These are phyloP conservation scores for Epichloe baconii DNA, from an alignment of 2,329 filamentous ascomycete species.

Conservation along the genomic window DNA sequence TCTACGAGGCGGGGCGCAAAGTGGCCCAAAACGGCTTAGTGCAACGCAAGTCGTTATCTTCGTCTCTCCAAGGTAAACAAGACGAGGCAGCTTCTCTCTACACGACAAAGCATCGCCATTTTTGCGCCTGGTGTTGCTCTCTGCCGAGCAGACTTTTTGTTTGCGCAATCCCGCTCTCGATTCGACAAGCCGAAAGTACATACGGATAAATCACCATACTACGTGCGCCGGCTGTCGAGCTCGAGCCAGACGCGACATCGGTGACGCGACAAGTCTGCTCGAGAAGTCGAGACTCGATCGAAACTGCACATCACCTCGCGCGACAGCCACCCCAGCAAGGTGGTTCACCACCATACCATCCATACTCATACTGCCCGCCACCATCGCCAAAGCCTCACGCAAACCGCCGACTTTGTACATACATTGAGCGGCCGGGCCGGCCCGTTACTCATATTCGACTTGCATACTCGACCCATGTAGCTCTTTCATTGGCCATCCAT, in stretches of 20 bases:
- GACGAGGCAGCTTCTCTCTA: conserved; percentile 5
- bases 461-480: conserved; percentile 1
- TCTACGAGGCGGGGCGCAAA: neutral
- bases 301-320: conserved; percentile 1
- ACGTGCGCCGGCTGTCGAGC: conserved; percentile 3
- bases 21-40: conserved; percentile 7
- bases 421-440: neutral
- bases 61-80: conserved; percentile 10
- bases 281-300: neutral
- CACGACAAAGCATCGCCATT: conserved; percentile 5
- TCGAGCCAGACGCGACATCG: conserved; percentile 2
- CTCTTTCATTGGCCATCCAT: conserved; percentile 40
- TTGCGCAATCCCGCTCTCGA: neutral
- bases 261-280: conserved; percentile 5
- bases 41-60: neutral
- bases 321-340: conserved; percentile 7
- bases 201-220: neutral
- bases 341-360: neutral
- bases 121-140: neutral
- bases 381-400: neutral
- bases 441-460: neutral
- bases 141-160: neutral
- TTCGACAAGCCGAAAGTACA: conserved; percentile 1
- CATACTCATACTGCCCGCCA: neutral
- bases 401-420: neutral